These are phyloP conservation scores for Asterochloris sp. DNA, from an alignment of 139 green algal genomes.

Conservation along the genomic window DNA sequence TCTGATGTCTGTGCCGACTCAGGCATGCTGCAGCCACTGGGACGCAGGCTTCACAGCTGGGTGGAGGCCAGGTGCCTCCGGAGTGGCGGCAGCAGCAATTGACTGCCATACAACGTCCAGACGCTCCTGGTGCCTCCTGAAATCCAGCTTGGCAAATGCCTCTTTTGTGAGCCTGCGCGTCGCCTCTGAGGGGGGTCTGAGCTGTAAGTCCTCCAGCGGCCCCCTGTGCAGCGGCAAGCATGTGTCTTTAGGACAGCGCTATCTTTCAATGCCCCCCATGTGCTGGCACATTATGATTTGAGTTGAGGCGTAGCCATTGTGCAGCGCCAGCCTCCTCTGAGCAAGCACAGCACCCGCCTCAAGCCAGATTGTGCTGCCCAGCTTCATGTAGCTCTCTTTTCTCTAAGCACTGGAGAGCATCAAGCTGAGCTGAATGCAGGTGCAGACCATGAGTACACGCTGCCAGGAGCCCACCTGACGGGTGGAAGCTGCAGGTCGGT, in stretches of 20 bases:
- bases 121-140: slow-evolving; percentile 24
- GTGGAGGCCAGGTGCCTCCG: background rate
- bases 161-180: background rate
- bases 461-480: slow-evolving; percentile 16
- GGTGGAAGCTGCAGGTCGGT: slow-evolving; percentile 47
- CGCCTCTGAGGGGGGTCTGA: background rate
- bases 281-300: too few relatives aligned
- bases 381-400: too few relatives aligned
- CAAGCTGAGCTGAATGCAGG: background rate
- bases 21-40: background rate
- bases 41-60: background rate
- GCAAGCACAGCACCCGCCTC: background rate
- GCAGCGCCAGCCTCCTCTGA: background rate
- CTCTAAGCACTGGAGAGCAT: background rate
- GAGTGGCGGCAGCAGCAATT: background rate
- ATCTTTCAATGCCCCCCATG: too few relatives aligned
- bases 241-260: too few relatives aligned
- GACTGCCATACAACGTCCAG: slow-evolving; percentile 31
- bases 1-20: too few relatives aligned
- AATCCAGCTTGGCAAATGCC: slow-evolving; percentile 29
- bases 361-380: background rate
- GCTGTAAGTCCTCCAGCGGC: slow-evolving; percentile 14
- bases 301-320: background rate
- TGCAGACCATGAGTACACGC: background rate
- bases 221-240: too few relatives aligned